Evolutionary conservation across 2,329 filamentous ascomycete genomes (phyloP), one percentile per base, ranked within the genome.

Genomic region (Exophiala calicioides): DNA sequence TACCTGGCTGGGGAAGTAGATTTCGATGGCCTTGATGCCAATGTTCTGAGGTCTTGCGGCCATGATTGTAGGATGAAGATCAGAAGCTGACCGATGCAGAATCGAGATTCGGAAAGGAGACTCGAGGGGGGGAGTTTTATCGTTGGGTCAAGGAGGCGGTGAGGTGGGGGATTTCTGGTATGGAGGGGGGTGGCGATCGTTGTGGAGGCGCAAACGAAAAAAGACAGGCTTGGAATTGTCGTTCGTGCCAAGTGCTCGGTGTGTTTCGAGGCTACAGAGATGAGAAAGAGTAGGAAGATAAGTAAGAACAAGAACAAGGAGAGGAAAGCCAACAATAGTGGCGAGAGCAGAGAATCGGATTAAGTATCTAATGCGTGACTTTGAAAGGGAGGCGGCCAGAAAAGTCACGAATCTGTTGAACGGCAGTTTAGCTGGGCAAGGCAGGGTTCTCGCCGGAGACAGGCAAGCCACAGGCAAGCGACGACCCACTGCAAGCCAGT

Each of bases 21-120:
- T 81, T 69, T 93, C 88, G 71, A 93, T 88, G 85, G 86, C 88
- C 77, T 93, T 91, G 68, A 93, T 90, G 79, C 88, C 88, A 71
- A 93, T 85, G 74, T 91, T 91, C 71, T 90, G 82, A 58, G 88
- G 86, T 72, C 86, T 84, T 60, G 83, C 68, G 66, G 85, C 79
- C 86, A 90, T 90, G 37, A 18, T 48, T 37, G 35, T 15, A 26
- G 10, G 24, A 26, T 33, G 23, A 30, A 34, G 19, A 21, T 30
- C 31, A 24, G 19, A n/a, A 18, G 12, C 16, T 36, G 16, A 36
- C 15, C 9, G 26, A 32, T 45, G 31, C 24, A 24, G 24, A 45
- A 27, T 27, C 30, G 15, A 16, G 5, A 9, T 33, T 7, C 15
- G 15, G 33, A 20, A 24, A 18, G 9, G 15, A 13, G 23, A 16